Base-by-base conservation (phyloP, 164 flowering plant genomes). In the Aristolochia californica region DNA sequence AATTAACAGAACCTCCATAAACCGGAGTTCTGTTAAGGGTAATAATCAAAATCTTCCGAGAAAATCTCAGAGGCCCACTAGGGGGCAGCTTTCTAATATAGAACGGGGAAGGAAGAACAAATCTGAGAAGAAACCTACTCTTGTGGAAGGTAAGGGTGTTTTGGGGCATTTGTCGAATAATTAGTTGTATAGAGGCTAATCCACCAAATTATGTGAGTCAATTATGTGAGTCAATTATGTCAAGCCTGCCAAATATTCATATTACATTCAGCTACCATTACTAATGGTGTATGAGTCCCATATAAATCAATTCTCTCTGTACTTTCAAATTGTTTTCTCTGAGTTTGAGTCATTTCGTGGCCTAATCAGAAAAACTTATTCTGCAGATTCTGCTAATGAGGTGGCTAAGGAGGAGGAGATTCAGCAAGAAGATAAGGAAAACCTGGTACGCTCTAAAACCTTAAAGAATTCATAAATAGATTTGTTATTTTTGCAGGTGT, bases 381-480 rank as follows among this genome's bases (percentile, higher is more conserved):
- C n/a, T 18, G 44, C 70, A 72, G 80, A 55, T 56, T 43, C 68
- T 45, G 63, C 54, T 17, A 67, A 61, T 34, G 26, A 57, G 51
- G 58, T 68, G 11, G 45, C 56, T 49, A 40, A 5, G 12, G 27
- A 4, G 16, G 70, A 62, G 55, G 78, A 66, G 51, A 53, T 22
- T 18, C 71, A 65, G 17, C 72, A 75, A 62, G 85, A 70, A 62
- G 77, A 85, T 75, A 86, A 88, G 75, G 94, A 88, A 68, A 88
- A 88, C 64, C 53, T 71, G 91, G 94, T 88, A 76, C 58, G 58
- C 24, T 30, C 14, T 12, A 53, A 45, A 1, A n/a, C n/a, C n/a
- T n/a, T 5, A 34, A 28, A 34, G 10, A 34, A 7, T 7, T 34
- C 10, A 34, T 34, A 34, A 34, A 34, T 34, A 34, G 10, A 34